Evolutionary conservation across 148 eudicot genomes (phyloP), one percentile per base, ranked within the genome.

Genomic region (Suaeda aralocaspica): DNA sequence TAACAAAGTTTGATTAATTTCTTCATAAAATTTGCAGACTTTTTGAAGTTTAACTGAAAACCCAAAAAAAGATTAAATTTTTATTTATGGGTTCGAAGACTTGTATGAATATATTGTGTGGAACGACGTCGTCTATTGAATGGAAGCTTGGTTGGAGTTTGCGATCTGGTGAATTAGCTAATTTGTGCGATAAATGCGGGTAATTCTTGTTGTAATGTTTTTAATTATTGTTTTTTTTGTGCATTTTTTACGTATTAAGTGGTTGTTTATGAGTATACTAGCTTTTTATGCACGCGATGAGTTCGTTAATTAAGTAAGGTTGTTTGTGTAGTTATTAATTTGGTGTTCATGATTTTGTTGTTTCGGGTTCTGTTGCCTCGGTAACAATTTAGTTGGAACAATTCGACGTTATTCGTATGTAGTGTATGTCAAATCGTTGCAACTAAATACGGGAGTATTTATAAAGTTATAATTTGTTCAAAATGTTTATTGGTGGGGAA

Each of bases 111-210:
- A 85, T 74, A 30, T 31, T 80, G 68, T 93, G 98, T 59, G 85
- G 85, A 29, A 86, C 84, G 71, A 76, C 85, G 59, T 82, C 88
- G 71, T 81, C 81, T 11, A 6, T 10, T 64, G 86, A 86, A 42
- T 87, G 90, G 90, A 83, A 76, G 72, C 85, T 78, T 76, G 98
- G 96, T 30, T 93, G 96, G 98, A 79, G 76, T 75, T 72, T 93
- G 83, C 86, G 90, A 84, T 87, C 95, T 67, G 92, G 95, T 72
- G 88, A 80, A 70, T 84, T 85, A 67, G 95, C 96, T 64, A 74
- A 24, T 73, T 90, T 93, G 44, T 93, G 98, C 68, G 74, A 74
- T 68, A 88, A 82, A 59, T 93, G 98, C 95, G 98, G 98, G 98
- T 93, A 80, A 75, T 71, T 55, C 66, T 48, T 48, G 50, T 61